Evolutionary conservation across 768 basidiomycete genomes (phyloP).

Genomic region (Ephemerocybe angulata): DNA sequence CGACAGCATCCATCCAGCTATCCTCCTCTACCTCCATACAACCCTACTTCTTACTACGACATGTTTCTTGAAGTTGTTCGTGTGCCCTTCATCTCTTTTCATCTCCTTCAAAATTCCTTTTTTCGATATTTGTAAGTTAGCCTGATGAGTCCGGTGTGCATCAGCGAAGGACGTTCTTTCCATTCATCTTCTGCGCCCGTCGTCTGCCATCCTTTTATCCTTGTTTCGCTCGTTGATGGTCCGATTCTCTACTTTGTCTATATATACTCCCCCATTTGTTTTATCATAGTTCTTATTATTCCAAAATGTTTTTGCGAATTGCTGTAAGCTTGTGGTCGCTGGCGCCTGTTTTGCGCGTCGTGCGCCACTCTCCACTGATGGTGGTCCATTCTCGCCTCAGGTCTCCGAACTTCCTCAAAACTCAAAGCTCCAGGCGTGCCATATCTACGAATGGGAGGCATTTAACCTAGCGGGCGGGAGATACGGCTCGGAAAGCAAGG

Average conservation of each 20-base stretch:
- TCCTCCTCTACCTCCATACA: neutral
- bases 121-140: neutral
- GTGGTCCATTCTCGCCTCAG: too few relatives aligned
- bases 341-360: neutral
- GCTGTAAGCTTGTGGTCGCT: too few relatives aligned
- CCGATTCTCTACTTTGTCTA: neutral
- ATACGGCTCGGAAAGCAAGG: too few relatives aligned
- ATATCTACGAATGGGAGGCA: too few relatives aligned
- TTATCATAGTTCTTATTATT: neutral
- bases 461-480: too few relatives aligned
- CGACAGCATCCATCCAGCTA: neutral
- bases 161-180: too few relatives aligned
- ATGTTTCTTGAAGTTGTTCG: too few relatives aligned
- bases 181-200: too few relatives aligned
- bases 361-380: neutral
- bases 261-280: constrained; percentile 1
- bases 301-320: too few relatives aligned
- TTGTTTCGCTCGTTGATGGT: neutral
- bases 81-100: neutral
- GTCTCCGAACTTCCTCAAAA: too few relatives aligned
- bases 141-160: too few relatives aligned
- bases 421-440: too few relatives aligned
- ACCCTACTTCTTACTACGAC: neutral
- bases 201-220: neutral
- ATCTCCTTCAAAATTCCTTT: neutral